Conservation (phyloP, 2,329 filamentous ascomycete species). For the Penicillium psychrosexuale region DNA sequence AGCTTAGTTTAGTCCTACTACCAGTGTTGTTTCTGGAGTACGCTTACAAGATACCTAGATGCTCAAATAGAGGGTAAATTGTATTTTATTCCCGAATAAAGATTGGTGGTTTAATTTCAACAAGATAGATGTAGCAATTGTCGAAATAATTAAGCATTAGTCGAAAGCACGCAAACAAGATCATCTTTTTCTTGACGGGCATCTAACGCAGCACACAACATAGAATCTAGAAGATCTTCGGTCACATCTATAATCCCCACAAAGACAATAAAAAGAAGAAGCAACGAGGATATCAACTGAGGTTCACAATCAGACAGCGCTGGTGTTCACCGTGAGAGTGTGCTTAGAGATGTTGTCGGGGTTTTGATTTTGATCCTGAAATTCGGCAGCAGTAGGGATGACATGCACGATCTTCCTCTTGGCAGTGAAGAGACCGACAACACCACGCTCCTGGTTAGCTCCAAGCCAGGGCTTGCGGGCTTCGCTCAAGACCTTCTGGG, state of each 20-base stretch:
- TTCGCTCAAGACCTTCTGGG: slow-evolving; percentile 78
- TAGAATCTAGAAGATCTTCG: not conserved
- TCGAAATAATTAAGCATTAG: slow-evolving; percentile 4
- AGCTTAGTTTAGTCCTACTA: not conserved
- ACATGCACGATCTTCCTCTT: slow-evolving; percentile 63
- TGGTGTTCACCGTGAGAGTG: slow-evolving; percentile 7
- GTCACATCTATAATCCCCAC: not conserved
- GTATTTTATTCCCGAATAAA: not conserved
- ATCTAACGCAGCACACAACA: not conserved
- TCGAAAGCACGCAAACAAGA: not conserved
- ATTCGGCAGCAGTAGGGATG: slow-evolving; percentile 12
- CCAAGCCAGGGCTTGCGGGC: slow-evolving; percentile 94
- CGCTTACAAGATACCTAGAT: not conserved
- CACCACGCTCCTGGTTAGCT: slow-evolving; percentile 74
- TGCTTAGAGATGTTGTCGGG: slow-evolving; percentile 8
- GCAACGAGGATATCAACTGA: not conserved
- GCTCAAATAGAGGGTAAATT: not conserved
- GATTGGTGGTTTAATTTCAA: not conserved
- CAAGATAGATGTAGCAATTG: not conserved
- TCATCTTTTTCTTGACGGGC: not conserved
- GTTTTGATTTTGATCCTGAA: slow-evolving; percentile 12
- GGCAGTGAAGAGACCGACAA: slow-evolving; percentile 79
- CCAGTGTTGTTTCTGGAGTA: not conserved
- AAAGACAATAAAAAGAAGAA: not conserved
- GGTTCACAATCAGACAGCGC: slow-evolving; percentile 9